These are phyloP conservation scores for Potentilla sterilis DNA, from an alignment of 306 rosid genomes.

Conservation along the genomic window DNA sequence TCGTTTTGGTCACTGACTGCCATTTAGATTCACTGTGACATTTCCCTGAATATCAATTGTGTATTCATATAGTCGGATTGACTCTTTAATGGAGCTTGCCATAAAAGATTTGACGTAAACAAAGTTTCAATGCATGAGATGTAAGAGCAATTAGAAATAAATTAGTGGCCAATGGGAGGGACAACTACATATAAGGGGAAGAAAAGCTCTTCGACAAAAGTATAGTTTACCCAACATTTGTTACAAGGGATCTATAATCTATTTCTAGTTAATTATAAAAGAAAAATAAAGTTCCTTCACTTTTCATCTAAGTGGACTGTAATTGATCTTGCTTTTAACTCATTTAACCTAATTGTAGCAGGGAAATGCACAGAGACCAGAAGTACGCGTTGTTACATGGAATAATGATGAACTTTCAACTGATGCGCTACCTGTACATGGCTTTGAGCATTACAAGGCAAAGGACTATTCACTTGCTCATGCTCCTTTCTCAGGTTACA, in stretches of 20 bases:
- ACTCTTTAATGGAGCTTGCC: not conserved
- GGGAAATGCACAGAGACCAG: slow-evolving; percentile 98
- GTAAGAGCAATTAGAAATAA: not conserved
- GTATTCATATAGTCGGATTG: not conserved
- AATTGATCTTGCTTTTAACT: slow-evolving; percentile 27
- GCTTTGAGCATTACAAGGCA: slow-evolving; percentile 97
- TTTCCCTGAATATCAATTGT: not conserved
- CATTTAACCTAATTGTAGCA: slow-evolving; percentile 41
- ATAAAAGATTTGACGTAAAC: not conserved
- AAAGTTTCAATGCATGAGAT: not conserved
- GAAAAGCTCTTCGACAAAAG: not conserved
- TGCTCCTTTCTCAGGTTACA: slow-evolving; percentile 96
- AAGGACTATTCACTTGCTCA: slow-evolving; percentile 97
- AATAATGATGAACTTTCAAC: slow-evolving; percentile 91
- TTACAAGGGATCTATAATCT: not conserved
- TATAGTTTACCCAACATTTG: not conserved
- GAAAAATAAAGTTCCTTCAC: not conserved
- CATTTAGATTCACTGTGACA: not conserved
- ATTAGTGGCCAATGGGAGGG: not conserved
- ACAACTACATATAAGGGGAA: not conserved
- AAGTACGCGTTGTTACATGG: slow-evolving; percentile 87
- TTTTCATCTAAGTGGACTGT: slow-evolving; percentile 10
- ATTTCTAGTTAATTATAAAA: not conserved
- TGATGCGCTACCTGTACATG: slow-evolving; percentile 92
- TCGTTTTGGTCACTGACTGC: not conserved